These are phyloP conservation scores for Scutellaria barbata DNA, from an alignment of 257 asterid genomes.

Conservation along the genomic window DNA sequence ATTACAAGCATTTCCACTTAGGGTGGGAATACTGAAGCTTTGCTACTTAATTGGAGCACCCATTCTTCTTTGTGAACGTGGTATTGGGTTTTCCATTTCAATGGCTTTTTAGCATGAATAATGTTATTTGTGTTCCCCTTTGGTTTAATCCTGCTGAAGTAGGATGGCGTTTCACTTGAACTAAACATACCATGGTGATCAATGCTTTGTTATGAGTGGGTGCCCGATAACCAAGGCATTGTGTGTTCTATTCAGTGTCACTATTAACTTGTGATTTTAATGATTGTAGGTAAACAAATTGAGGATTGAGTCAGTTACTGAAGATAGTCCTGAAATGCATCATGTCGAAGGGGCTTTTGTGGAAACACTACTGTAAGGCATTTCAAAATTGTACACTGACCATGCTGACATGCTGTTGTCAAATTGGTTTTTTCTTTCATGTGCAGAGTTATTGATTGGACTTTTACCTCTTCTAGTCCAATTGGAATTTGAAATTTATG, in stretches of 20 bases:
- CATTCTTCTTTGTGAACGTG: conserved; percentile 16
- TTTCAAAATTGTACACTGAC: conserved; percentile 1
- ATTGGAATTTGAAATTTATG: conserved; percentile 5
- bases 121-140: conserved; percentile 20
- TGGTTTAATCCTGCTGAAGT: conserved; percentile 19
- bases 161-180: conserved; percentile 10
- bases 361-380: conserved; percentile 82
- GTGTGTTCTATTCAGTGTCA: background rate
- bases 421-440: conserved; percentile 29
- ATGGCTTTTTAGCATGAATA: background rate
- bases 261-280: conserved; percentile 32
- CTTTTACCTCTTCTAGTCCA: conserved; percentile 29
- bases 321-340: conserved; percentile 76
- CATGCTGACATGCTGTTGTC: background rate
- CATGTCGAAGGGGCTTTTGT: conserved; percentile 97
- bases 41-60: conserved; percentile 22
- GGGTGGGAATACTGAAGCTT: background rate
- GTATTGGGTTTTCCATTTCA: conserved; percentile 8
- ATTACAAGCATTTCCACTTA: conserved; percentile 9
- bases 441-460: conserved; percentile 28
- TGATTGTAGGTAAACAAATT: conserved; percentile 74
- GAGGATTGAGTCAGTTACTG: conserved; percentile 75
- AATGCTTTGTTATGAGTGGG: conserved; percentile 4
- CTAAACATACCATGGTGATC: conserved; percentile 21
- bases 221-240: conserved; percentile 7